Conservation (phyloP, 2,329 filamentous ascomycete genomes). For the Xylaria sp. region DNA sequence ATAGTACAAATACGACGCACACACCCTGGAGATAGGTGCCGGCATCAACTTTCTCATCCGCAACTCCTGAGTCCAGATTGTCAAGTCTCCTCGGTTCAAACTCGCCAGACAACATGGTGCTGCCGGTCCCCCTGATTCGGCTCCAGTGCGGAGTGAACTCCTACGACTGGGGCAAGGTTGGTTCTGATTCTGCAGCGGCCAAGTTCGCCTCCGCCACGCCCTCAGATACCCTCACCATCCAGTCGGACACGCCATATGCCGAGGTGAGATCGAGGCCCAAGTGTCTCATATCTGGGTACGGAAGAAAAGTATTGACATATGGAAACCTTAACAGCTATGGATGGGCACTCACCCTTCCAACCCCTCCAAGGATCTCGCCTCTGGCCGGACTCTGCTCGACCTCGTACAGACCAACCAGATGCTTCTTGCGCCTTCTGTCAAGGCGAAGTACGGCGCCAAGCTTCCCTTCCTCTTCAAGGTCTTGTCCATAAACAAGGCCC, state of each 20-base stretch:
- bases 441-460: constrained; percentile 75
- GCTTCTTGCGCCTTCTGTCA: constrained; percentile 74
- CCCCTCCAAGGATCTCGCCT: constrained; percentile 85
- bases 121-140: constrained; percentile 82
- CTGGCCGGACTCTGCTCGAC: constrained; percentile 83
- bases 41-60: not conserved
- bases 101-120: constrained; percentile 27
- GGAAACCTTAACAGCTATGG: constrained; percentile 72
- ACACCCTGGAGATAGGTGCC: too few species aligned
- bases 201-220: constrained; percentile 87
- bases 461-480: constrained; percentile 98
- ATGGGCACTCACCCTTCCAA: constrained; percentile 98
- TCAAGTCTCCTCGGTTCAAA: not conserved
- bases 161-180: constrained; percentile 98
- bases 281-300: not conserved
- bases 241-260: constrained; percentile 89
- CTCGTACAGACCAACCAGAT: constrained; percentile 85
- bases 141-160: constrained; percentile 94
- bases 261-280: constrained; percentile 60
- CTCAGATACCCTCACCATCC: constrained; percentile 71
- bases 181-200: constrained; percentile 83
- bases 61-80: constrained; percentile 2
- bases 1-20: too few species aligned
- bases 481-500: constrained; percentile 89
- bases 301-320: constrained; percentile 13